Percentiles rank a stretch among this genome's conserved stretches.
Evolutionary conservation across 768 basidiomycete species (phyloP).

Genomic region (Russula foetens): DNA sequence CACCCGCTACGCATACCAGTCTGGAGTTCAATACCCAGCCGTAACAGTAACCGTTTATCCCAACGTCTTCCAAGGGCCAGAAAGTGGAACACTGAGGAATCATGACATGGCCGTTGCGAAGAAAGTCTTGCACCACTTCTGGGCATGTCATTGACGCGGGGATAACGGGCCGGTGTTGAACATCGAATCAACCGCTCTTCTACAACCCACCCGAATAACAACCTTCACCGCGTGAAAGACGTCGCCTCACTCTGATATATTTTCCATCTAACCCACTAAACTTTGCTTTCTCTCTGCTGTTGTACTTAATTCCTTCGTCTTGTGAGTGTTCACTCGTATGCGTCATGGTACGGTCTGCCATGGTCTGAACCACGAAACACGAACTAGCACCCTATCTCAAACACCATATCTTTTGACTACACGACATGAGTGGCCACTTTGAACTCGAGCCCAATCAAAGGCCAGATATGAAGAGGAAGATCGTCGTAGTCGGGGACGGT

Average conservation of each 20-base stretch:
- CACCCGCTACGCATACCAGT: conserved; percentile 15
- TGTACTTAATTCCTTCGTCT: background rate
- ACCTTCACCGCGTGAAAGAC: background rate
- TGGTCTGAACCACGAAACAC: background rate
- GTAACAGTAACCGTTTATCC: conserved; percentile 13
- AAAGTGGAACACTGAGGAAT: conserved; percentile 8
- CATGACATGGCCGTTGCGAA: conserved; percentile 11
- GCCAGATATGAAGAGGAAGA: conserved; percentile 79
- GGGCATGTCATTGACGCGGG: background rate
- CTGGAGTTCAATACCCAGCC: conserved; percentile 13
- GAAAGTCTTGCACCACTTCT: no score
- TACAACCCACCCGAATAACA: background rate
- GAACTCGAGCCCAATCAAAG: conserved; percentile 23
- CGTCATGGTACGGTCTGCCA: background rate
- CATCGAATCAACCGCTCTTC: no score
- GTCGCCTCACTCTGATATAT: conserved; percentile 8
- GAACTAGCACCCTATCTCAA: background rate
- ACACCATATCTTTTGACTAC: conserved; percentile 8
- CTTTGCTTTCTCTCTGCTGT: background rate
- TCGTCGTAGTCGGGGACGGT: conserved; percentile 88
- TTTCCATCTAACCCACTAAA: conserved; percentile 6
- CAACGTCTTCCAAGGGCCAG: conserved; percentile 18
- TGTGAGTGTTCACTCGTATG: background rate
- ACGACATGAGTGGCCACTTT: conserved; percentile 13
- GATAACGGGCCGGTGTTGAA: conserved; percentile 10